A percentile compares a stretch with the other conserved stretches of the same genome.
These are phyloP conservation scores for Sclerotinia sclerotiorum DNA, from an alignment of 2,329 filamentous ascomycete species.

Conservation along the genomic window DNA sequence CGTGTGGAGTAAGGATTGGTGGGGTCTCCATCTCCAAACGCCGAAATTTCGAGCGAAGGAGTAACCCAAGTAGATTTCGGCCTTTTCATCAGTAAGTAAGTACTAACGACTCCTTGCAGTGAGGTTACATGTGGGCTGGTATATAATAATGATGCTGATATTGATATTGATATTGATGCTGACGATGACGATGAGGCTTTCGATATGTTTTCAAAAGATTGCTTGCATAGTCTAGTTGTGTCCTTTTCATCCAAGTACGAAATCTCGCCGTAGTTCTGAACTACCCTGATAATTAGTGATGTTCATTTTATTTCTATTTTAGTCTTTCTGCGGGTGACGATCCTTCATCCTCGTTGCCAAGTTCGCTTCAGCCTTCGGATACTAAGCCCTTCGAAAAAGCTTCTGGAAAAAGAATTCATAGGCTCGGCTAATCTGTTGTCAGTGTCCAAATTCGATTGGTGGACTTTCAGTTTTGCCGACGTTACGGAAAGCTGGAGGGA, in stretches of 20 bases:
- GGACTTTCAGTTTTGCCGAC: conserved; percentile 16
- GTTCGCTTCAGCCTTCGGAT: conserved; percentile 2
- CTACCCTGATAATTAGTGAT: conserved; percentile 1
- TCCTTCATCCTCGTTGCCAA: conserved; percentile 10
- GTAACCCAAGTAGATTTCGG: not conserved
- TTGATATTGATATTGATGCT: not conserved
- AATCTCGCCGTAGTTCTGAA: not conserved
- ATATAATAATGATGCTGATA: not conserved
- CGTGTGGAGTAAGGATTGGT: conserved; percentile 4
- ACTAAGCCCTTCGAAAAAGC: not conserved
- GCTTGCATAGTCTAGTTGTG: not conserved
- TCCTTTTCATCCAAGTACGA: not conserved
- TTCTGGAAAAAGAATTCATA: conserved; percentile 2
- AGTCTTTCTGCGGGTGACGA: not conserved
- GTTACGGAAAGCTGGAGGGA: not conserved
- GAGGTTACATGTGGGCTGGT: not conserved
- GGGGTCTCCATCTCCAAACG: conserved; percentile 18
- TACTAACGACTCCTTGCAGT: not conserved
- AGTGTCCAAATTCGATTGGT: not conserved
- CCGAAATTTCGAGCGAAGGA: conserved; percentile 18
- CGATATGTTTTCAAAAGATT: not conserved
- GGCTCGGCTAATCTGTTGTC: not conserved
- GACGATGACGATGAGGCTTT: not conserved
- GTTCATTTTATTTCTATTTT: conserved; percentile 12
- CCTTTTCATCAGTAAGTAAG: not conserved